Conservation (phyloP, 1,139 yeast genomes). For the Ogataea hybrid region DNA sequence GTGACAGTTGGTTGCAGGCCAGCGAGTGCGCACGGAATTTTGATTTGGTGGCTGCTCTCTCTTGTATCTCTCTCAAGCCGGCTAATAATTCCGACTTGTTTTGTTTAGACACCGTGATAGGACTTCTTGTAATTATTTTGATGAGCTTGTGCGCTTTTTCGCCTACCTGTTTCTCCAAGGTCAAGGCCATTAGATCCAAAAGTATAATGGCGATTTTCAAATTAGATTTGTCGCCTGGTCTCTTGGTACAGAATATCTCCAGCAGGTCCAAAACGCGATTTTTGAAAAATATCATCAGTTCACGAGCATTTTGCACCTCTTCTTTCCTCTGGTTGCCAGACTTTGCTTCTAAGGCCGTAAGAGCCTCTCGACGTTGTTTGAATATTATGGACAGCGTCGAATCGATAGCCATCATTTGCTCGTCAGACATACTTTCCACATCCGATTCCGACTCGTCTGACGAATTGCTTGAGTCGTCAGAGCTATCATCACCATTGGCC, state of each 20-base stretch:
- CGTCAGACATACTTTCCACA: constrained; percentile 91
- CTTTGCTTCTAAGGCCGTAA: constrained; percentile 40
- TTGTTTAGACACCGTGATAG: constrained; percentile 23
- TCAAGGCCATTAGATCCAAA: constrained; percentile 57
- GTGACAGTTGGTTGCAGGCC: constrained; percentile 62
- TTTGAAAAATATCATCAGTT: constrained; percentile 77
- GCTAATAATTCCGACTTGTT: constrained; percentile 27
- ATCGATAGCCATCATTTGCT: constrained; percentile 95
- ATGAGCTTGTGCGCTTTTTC: constrained; percentile 73
- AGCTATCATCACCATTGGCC: constrained; percentile 45
- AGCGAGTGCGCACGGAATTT: constrained; percentile 46
- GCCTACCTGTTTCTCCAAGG: constrained; percentile 68
- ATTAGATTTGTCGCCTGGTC: constrained; percentile 41
- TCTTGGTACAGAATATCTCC: constrained; percentile 54
- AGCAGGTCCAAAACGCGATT: constrained; percentile 74
- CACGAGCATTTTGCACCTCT: constrained; percentile 74
- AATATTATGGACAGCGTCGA: constrained; percentile 80
- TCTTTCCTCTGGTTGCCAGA: constrained; percentile 68
- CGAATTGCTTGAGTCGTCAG: constrained; percentile 33
- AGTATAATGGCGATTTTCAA: constrained; percentile 57
- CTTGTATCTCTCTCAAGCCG: constrained; percentile 39
- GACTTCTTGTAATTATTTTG: constrained; percentile 62
- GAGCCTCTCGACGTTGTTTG: constrained; percentile 70
- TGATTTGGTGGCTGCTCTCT: constrained; percentile 41
- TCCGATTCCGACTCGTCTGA: constrained; percentile 50